Evolutionary conservation across 352 stramenopile species (phyloP), one percentile per base, ranked within the genome.

Genomic region (Aphanomyces cochlioides): DNA sequence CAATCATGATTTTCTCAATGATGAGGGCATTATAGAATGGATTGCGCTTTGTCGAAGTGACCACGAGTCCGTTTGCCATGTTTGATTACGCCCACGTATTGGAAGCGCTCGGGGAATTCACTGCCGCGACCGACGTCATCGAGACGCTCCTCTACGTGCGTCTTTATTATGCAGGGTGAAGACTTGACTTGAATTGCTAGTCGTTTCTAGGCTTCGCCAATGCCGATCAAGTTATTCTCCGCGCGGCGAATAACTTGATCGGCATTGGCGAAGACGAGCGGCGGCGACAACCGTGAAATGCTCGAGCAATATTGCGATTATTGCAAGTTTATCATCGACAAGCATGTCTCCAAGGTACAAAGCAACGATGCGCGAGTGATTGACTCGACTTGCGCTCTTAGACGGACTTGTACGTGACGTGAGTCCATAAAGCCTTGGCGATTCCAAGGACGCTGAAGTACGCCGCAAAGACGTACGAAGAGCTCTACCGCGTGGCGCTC

Each of bases 381-480:
- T 34, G 7, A 38, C 15, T 56, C n/a, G 37, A 19, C 47, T 4
- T 2, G 34, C 6, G 7, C n/a, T 13, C 37, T 8, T 61, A 70
- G 64, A 70, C 64, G 10, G 64, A 70, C 3, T 17, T 63, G 34
- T 79, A 84, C 63, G 19, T 81, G 37, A 75, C 79, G 7, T 78
- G 84, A 5, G 63, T 90, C 37, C 85, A 82, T 48, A 82, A 92
- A 54, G 37, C 21, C n/a, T 12, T 5, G 36, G 64, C 10, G 17
- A 45, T 70, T 21, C 4, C 64, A 3, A 47, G 64, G n/a, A 70
- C 64, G 15, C 19, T 70, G 39, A 72, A 89, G 38, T 72, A 89
- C 3, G 73, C 63, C 4, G 53, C 74, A 21, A 73, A 74, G 48
- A 79, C 71, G 21, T 86, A 78, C 19, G 77, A 88, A 48, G 79